phyloP scores from a whole-genome alignment of 371 early-diverging fungal species.

The Haplosporangium sp. region DNA sequence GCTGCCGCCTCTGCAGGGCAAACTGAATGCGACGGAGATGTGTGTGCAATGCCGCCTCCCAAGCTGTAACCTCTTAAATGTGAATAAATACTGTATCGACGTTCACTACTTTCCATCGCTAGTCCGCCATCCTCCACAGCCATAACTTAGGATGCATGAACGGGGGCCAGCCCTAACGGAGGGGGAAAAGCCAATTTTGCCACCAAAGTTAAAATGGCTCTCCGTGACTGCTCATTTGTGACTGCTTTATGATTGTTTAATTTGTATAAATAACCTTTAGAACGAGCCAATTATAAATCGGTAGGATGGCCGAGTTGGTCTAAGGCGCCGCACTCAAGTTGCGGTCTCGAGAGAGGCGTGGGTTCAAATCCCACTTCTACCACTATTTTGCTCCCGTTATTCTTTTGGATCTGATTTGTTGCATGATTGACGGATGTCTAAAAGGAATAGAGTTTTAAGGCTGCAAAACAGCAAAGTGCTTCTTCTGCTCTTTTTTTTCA shows the following conservation, averaged over 20 bases:
- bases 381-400: conserved; percentile 10
- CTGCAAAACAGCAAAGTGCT: too few relatives aligned
- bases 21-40: conserved; percentile 32
- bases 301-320: conserved; percentile 30
- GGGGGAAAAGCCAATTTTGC: too few relatives aligned
- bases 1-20: conserved; percentile 22
- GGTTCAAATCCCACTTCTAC: conserved; percentile 45
- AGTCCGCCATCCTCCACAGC: too few relatives aligned
- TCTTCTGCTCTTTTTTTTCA: too few relatives aligned
- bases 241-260: too few relatives aligned
- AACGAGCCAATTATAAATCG: not conserved
- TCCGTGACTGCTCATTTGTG: too few relatives aligned
- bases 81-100: not conserved
- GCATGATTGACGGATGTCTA: not conserved
- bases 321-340: too few relatives aligned
- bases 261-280: not conserved
- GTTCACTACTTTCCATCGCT: too few relatives aligned
- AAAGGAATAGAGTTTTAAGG: not conserved
- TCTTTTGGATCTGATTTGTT: not conserved
- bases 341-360: too few relatives aligned
- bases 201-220: not conserved
- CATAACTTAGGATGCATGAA: not conserved
- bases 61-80: conserved; percentile 15
- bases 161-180: too few relatives aligned
- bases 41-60: conserved; percentile 23